Conservation (phyloP, 108 stramenopile species). For the Cyclostephanos invisitatus region DNA sequence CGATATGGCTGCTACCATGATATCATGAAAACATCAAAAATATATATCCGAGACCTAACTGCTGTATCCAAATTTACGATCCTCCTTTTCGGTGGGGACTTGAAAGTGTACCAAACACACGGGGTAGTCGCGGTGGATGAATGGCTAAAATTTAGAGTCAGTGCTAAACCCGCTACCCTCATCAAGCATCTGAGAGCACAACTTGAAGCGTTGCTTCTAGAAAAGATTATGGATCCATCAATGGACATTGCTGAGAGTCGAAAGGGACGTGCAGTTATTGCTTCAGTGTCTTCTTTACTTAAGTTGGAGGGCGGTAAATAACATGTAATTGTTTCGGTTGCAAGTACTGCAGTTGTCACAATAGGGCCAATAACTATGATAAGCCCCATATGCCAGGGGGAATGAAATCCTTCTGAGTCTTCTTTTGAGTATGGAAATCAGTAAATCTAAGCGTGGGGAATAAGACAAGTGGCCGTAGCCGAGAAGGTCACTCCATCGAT, state of each 20-base stretch:
- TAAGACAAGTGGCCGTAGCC: too few relatives aligned
- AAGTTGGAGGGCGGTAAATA: conserved; percentile 16
- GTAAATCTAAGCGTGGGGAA: too few relatives aligned
- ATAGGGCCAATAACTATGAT: too few relatives aligned
- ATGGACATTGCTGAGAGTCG: conserved; percentile 46
- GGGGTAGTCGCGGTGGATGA: conserved; percentile 68
- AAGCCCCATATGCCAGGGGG: too few relatives aligned
- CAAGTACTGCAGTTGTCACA: too few relatives aligned
- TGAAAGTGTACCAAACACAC: conserved; percentile 62
- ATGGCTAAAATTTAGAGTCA: conserved; percentile 66
- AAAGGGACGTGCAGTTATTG: conserved; percentile 62
- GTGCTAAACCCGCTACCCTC: conserved; percentile 69
- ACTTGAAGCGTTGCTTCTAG: conserved; percentile 63
- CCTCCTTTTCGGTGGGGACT: conserved; percentile 70
- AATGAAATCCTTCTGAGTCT: too few relatives aligned
- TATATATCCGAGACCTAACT: conserved; percentile 69
- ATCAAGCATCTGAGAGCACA: conserved; percentile 65
- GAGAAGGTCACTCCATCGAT: too few relatives aligned
- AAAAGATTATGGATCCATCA: conserved; percentile 66
- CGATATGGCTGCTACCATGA: conserved; percentile 80
- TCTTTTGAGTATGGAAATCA: too few relatives aligned
- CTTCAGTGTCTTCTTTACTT: conserved; percentile 54
- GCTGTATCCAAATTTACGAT: conserved; percentile 64
- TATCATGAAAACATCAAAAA: conserved; percentile 76
- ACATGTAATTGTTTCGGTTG: too few relatives aligned